Base-by-base conservation (phyloP, 208 protist species). In the Trypanosoma cruzi region DNA sequence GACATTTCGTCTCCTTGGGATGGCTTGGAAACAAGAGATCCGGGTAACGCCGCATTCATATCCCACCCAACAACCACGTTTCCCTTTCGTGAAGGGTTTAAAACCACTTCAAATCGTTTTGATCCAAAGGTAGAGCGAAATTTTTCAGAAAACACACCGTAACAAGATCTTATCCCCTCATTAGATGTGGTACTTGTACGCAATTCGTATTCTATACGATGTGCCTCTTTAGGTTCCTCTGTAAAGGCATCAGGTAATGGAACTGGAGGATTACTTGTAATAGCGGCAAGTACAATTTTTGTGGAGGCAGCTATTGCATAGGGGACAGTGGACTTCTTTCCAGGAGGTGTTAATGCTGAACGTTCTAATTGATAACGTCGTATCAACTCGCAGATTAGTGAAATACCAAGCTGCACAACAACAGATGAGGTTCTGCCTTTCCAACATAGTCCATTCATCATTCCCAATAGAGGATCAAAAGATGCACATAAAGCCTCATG, bases 331-430 rank as follows among this genome's bases (percentile, higher is more conserved):
- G 72, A 78, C 2, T 78, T 57, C 36, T 71, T 73, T 14, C 77
- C 71, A 13, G 77, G 73, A n/a, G 70, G 20, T 42, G 58, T 16
- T 50, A 75, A 34, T 48, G 37, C 62, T 2, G 83, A 82, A n/a
- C 80, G 72, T 49, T 81, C 74, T 13, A 65, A 58, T 61, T 76
- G 70, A 62, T 93, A 96, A 16, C 91, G 84, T 60, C 79, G 64
- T 52, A 87, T 80, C n/a, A 96, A 71, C 64, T 93, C 84, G 6
- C 85, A 83, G 11, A 96, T 73, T 18, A 96, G 63, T 8, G 79
- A 88, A n/a, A 94, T 85, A 42, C 88, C 91, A 53, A 92, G 84
- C 65, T 96, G 91, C 46, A 94, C 88, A 11, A 93, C 80, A 7
- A 82, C 78, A 37, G 80, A 89, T 18, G 79, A 77, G 73, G 90